Conservation (phyloP, 306 rosid genomes). For the Corylus americana region DNA sequence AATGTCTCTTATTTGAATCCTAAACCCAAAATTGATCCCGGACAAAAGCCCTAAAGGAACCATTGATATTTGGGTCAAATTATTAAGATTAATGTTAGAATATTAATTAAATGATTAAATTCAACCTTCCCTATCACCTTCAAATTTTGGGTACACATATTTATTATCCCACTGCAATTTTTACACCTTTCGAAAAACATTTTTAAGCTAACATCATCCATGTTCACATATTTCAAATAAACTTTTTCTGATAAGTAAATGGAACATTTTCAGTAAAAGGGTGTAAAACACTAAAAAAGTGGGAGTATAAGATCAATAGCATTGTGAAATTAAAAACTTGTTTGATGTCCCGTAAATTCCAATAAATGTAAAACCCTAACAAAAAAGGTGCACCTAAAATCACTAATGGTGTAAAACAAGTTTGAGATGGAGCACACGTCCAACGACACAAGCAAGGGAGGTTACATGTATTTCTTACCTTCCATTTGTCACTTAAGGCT, state of each 20-base stretch:
- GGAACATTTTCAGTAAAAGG: neutral
- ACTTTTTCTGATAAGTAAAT: too few relatives aligned
- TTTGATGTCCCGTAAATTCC: neutral
- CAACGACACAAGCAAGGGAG: conserved; percentile 15
- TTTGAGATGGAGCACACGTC: neutral
- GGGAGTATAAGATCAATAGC: too few relatives aligned
- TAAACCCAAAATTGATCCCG: too few relatives aligned
- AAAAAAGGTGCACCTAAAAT: neutral
- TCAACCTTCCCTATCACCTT: neutral
- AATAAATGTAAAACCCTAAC: neutral
- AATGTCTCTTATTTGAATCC: too few relatives aligned
- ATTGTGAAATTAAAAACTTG: too few relatives aligned
- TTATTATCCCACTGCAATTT: neutral
- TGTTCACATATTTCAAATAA: neutral
- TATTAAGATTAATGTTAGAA: too few relatives aligned
- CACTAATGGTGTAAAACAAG: neutral
- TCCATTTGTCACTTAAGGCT: conserved; percentile 74
- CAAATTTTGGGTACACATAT: neutral
- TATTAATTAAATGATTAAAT: too few relatives aligned
- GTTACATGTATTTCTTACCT: conserved; percentile 56
- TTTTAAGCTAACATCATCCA: neutral
- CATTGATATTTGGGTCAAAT: too few relatives aligned
- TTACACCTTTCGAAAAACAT: neutral
- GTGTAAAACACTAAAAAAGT: neutral
- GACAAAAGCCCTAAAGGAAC: too few relatives aligned